Conservation (phyloP, 768 basidiomycete genomes). For the Dioszegia hungarica region DNA sequence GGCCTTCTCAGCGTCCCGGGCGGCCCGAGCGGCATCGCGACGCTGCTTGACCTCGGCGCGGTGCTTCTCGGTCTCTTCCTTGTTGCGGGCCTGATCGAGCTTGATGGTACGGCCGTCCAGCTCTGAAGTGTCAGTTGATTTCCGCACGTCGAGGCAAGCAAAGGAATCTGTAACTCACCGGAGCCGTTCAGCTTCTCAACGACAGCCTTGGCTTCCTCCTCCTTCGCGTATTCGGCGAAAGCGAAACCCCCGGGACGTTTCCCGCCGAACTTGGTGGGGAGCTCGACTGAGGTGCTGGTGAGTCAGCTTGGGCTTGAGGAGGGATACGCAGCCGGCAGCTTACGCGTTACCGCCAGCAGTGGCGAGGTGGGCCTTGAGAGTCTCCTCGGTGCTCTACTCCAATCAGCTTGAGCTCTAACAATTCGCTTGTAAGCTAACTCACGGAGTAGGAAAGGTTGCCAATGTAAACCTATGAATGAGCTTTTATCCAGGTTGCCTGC, state of each 20-base stretch:
- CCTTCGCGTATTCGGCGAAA: conserved; percentile 39
- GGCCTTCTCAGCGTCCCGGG: conserved; percentile 10
- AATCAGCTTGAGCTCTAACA: background rate
- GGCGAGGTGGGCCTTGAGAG: conserved; percentile 36
- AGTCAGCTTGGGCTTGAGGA: background rate
- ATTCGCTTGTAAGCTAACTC: conserved; percentile 1
- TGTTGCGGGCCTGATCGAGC: conserved; percentile 31
- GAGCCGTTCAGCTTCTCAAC: conserved; percentile 44
- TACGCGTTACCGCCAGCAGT: conserved; percentile 39
- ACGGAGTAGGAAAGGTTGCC: conserved; percentile 45
- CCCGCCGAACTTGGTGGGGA: conserved; percentile 33
- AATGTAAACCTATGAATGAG: conserved; percentile 41
- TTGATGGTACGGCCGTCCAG: conserved; percentile 49
- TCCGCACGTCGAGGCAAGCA: too few relatives aligned
- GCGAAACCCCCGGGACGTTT: conserved; percentile 43
- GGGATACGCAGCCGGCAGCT: too few relatives aligned
- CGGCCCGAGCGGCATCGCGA: conserved; percentile 27
- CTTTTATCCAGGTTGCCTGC: background rate
- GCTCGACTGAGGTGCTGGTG: conserved; percentile 25
- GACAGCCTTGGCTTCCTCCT: conserved; percentile 39
- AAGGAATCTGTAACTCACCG: conserved; percentile 17
- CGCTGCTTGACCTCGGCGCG: conserved; percentile 29
- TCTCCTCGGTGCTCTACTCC: conserved; percentile 35
- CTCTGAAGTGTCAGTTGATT: conserved; percentile 23
- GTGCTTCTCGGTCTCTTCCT: conserved; percentile 36